phyloP scores from a whole-genome alignment of 148 eudicot genomes.

The Spergularia bocconei region DNA sequence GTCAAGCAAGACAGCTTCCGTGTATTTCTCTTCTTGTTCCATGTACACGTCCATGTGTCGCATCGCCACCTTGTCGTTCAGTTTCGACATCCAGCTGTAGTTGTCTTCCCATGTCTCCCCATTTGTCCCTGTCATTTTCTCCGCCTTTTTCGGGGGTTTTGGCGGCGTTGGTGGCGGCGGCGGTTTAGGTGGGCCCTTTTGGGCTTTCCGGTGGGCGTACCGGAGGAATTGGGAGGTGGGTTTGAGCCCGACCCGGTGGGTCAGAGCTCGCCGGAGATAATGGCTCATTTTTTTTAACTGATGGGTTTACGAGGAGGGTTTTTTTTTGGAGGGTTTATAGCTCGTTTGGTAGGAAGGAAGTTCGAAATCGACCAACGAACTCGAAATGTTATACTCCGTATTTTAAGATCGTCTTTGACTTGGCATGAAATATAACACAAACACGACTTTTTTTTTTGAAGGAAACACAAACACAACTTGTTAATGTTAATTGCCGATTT shows the following conservation, averaged over 20 bases:
- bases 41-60: constrained; percentile 89
- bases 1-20: constrained; percentile 75
- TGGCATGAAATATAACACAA: no score
- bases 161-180: constrained; percentile 69
- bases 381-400: no score
- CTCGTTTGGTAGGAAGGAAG: no score
- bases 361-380: no score
- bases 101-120: constrained; percentile 69
- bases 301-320: background rate
- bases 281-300: background rate
- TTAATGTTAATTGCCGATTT: no score
- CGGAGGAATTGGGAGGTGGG: constrained; percentile 22
- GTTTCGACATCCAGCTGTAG: constrained; percentile 92
- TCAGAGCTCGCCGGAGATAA: constrained; percentile 13
- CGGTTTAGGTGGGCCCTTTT: constrained; percentile 41
- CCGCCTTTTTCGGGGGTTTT: constrained; percentile 66
- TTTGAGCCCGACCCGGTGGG: constrained; percentile 3
- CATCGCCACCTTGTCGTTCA: constrained; percentile 88
- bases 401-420: no score
- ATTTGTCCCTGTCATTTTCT: constrained; percentile 47
- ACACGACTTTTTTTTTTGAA: no score
- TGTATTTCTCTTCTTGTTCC: constrained; percentile 96
- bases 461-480: no score
- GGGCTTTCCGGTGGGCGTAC: constrained; percentile 40
- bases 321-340: background rate